Percentiles rank a stretch among this genome's conserved stretches.
Conservation (phyloP, 768 basidiomycete genomes). For the Mrakia gelida region DNA sequence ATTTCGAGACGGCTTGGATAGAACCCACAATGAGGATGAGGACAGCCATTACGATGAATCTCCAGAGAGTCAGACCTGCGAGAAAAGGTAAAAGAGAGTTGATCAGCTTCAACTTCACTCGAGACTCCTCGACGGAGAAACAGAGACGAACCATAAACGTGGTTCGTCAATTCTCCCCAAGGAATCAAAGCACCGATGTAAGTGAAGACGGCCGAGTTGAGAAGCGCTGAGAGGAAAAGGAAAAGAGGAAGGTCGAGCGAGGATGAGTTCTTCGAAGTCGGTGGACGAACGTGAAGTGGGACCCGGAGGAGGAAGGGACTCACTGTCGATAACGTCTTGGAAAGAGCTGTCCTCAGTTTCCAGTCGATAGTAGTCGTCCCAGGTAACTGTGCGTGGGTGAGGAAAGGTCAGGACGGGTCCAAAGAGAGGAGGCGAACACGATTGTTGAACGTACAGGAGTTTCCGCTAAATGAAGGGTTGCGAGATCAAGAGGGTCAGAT, state of each 20-base stretch:
- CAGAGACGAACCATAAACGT: slow-evolving; percentile 28
- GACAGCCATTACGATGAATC: slow-evolving; percentile 45
- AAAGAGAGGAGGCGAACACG: slow-evolving; percentile 27
- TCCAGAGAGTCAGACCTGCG: slow-evolving; percentile 43
- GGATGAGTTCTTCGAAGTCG: no score
- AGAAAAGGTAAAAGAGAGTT: no score
- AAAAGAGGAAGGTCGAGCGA: no score
- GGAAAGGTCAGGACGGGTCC: background rate
- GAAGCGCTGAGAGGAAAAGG: background rate
- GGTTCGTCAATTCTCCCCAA: slow-evolving; percentile 39
- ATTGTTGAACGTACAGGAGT: slow-evolving; percentile 36
- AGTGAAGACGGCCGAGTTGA: slow-evolving; percentile 40
- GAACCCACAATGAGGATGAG: slow-evolving; percentile 40
- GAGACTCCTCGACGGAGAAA: no score
- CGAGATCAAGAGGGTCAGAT: no score
- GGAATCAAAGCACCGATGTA: slow-evolving; percentile 47
- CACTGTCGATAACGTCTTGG: slow-evolving; percentile 30
- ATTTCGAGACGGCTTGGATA: no score
- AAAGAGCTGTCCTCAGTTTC: slow-evolving; percentile 25
- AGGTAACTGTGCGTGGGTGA: slow-evolving; percentile 28
- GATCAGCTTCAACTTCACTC: no score
- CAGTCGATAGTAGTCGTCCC: slow-evolving; percentile 42
- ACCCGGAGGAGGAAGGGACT: background rate
- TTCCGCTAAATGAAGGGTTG: slow-evolving; percentile 42
- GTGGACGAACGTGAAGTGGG: no score